These are phyloP conservation scores for Trichoderma asperellum DNA, from an alignment of 2,329 filamentous ascomycete genomes.

Conservation along the genomic window DNA sequence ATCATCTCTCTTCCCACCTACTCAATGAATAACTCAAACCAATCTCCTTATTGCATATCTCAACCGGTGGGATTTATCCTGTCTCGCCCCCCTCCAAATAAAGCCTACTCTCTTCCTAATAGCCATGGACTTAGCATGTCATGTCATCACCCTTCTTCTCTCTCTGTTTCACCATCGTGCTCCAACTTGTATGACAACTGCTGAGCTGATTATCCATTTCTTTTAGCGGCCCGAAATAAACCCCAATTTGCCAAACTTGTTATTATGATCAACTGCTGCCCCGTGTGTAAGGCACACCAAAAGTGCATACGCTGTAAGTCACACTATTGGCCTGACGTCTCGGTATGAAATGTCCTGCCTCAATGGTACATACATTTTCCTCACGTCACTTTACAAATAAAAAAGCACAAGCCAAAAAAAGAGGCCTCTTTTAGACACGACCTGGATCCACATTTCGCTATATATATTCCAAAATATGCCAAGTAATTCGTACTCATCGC, in stretches of 20 bases:
- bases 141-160: neutral
- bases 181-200: neutral
- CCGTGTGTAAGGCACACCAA: neutral
- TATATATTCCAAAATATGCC: constrained; percentile 7
- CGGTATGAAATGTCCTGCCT: neutral
- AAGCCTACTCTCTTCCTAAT: too few species aligned
- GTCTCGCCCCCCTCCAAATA: too few species aligned
- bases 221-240: neutral
- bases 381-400: neutral
- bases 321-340: neutral
- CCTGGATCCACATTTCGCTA: constrained; percentile 5
- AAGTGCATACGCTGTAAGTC: neutral
- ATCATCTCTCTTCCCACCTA: neutral
- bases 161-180: neutral
- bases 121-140: too few species aligned
- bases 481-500: neutral
- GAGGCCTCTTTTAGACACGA: neutral
- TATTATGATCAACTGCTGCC: constrained; percentile 4
- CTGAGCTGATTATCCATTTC: neutral
- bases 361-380: neutral
- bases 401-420: neutral
- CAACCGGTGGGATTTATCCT: too few species aligned
- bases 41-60: too few species aligned
- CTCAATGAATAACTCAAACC: too few species aligned
- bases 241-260: neutral